These are phyloP conservation scores for Penicillium sp. DNA, from an alignment of 2,329 filamentous ascomycete genomes.

Conservation along the genomic window DNA sequence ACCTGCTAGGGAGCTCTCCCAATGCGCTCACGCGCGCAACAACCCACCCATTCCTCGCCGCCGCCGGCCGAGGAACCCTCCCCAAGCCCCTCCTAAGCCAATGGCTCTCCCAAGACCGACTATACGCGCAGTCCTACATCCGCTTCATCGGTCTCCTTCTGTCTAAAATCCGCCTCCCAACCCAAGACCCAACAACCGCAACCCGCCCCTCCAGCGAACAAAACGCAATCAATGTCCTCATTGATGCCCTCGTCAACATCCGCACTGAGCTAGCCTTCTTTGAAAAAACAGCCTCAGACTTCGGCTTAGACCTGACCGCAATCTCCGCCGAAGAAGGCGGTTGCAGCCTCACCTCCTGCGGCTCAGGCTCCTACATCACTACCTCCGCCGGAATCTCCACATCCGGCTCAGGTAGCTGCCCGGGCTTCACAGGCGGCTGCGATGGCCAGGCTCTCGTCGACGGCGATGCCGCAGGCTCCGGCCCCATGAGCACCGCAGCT, in stretches of 20 bases:
- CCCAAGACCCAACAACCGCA: constrained; percentile 31
- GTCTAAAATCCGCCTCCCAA: constrained; percentile 58
- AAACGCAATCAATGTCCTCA: constrained; percentile 62
- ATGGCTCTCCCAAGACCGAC: constrained; percentile 72
- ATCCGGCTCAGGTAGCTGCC: constrained; percentile 20
- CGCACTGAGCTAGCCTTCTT: constrained; percentile 69
- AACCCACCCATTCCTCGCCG: constrained; percentile 65
- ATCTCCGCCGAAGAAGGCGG: constrained; percentile 41
- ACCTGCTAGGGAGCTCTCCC: constrained; percentile 56
- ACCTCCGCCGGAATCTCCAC: constrained; percentile 20
- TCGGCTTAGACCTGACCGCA: constrained; percentile 55
- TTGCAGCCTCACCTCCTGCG: constrained; percentile 22
- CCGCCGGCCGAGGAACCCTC: constrained; percentile 65
- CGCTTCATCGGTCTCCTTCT: constrained; percentile 67
- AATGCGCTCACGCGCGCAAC: constrained; percentile 59
- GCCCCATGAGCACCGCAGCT: background rate
- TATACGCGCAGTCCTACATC: constrained; percentile 72
- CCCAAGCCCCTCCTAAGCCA: constrained; percentile 58
- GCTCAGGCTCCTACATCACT: constrained; percentile 11
- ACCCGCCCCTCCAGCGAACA: constrained; percentile 47
- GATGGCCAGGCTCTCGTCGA: constrained; percentile 1
- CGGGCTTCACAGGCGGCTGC: constrained; percentile 31
- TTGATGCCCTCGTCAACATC: constrained; percentile 67
- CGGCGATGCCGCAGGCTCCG: background rate
- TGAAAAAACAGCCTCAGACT: constrained; percentile 63